phyloP scores from a whole-genome alignment of 148 eudicot genomes.

The Silene uniflora region DNA sequence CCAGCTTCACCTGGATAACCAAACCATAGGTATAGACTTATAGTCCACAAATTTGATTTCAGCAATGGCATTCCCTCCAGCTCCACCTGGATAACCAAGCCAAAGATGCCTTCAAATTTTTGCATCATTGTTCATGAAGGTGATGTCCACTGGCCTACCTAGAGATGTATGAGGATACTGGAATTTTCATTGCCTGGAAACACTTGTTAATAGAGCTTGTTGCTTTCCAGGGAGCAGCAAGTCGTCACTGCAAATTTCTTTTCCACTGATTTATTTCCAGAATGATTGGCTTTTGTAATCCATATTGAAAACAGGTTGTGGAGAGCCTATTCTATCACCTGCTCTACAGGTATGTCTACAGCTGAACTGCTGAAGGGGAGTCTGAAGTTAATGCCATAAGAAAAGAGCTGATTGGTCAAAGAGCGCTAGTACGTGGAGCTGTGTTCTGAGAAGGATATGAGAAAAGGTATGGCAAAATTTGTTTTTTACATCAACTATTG shows the following conservation, averaged over 20 bases:
- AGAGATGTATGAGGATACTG: not conserved
- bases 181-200: not conserved
- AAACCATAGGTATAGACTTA: too few species aligned
- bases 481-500: not conserved
- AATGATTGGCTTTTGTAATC: not conserved
- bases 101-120: not conserved
- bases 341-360: not conserved
- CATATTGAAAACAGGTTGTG: not conserved
- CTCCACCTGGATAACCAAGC: not conserved
- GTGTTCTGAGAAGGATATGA: not conserved
- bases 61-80: not conserved
- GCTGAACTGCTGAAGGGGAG: not conserved
- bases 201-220: not conserved
- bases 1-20: too few species aligned
- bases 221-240: not conserved
- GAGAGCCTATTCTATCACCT: not conserved
- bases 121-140: not conserved
- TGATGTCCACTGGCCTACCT: not conserved
- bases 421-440: not conserved
- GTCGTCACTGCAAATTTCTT: not conserved
- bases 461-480: not conserved
- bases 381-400: not conserved
- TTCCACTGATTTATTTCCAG: not conserved
- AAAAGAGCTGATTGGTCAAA: not conserved
- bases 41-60: too few species aligned